Percentiles rank a stretch among this genome's conserved stretches.
These are phyloP conservation scores for Curvularia hawaiiensis DNA, from an alignment of 2,329 filamentous ascomycete genomes.

Conservation along the genomic window DNA sequence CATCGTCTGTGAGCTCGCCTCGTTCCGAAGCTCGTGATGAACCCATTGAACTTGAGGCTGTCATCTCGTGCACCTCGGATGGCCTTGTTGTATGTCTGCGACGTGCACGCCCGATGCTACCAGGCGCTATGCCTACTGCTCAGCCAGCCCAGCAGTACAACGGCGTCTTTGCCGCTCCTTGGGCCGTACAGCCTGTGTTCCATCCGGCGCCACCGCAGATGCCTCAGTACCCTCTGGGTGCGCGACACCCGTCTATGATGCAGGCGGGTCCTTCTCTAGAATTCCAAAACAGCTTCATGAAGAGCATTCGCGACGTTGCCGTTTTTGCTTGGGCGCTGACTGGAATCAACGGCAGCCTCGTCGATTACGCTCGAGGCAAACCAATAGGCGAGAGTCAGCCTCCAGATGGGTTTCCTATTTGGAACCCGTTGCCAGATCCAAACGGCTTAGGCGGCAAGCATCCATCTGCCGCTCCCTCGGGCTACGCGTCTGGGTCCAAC, in stretches of 20 bases:
- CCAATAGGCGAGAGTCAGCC: slow-evolving; percentile 69
- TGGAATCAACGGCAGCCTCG: slow-evolving; percentile 78
- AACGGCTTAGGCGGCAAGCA: slow-evolving; percentile 21
- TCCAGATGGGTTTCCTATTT: slow-evolving; percentile 63
- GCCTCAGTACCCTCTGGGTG: slow-evolving; percentile 43
- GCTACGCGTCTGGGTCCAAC: slow-evolving; percentile 41
- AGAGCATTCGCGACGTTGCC: slow-evolving; percentile 79
- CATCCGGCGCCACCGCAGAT: slow-evolving; percentile 48
- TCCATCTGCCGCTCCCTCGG: slow-evolving; percentile 38
- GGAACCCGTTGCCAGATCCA: slow-evolving; percentile 49
- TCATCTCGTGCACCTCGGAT: slow-evolving; percentile 90
- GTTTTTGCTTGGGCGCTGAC: slow-evolving; percentile 86
- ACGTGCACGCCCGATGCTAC: slow-evolving; percentile 72
- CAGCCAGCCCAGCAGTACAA: slow-evolving; percentile 35
- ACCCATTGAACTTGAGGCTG: slow-evolving; percentile 78
- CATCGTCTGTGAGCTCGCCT: slow-evolving; percentile 36
- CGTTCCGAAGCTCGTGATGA: slow-evolving; percentile 35
- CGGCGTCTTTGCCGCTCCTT: slow-evolving; percentile 79
- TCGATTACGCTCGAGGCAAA: slow-evolving; percentile 65
- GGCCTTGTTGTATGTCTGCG: slow-evolving; percentile 82
- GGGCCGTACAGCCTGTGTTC: slow-evolving; percentile 71
- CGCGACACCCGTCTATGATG: slow-evolving; percentile 49
- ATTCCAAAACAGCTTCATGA: slow-evolving; percentile 68
- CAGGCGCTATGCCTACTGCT: slow-evolving; percentile 41
- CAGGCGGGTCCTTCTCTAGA: slow-evolving; percentile 54